phyloP scores from a whole-genome alignment of 1,284 basidiomycete genomes.

The Ganoderma sinense region DNA sequence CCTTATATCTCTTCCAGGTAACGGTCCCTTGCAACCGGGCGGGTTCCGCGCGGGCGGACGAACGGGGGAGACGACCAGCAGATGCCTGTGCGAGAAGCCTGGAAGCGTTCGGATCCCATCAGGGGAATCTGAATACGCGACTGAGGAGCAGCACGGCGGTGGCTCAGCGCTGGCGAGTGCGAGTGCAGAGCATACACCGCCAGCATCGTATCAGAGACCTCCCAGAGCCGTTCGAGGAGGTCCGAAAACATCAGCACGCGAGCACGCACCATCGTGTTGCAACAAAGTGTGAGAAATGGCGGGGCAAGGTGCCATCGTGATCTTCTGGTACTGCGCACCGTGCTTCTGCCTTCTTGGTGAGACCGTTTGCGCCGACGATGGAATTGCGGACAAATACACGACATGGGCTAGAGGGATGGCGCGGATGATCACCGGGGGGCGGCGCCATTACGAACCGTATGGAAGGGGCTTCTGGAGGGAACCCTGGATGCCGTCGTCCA shows the following conservation, averaged over 20 bases:
- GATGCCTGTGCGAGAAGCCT: not conserved
- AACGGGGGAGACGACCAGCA: not conserved
- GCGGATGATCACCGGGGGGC: not conserved
- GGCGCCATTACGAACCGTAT: not conserved
- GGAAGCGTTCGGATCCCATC: not conserved
- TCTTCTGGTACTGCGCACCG: not conserved
- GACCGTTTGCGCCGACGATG: not conserved
- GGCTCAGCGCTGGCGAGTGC: not conserved
- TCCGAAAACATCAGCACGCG: slow-evolving; percentile 7
- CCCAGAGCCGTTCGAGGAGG: not conserved
- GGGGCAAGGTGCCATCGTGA: slow-evolving; percentile 7
- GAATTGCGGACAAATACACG: not conserved
- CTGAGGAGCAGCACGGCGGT: not conserved
- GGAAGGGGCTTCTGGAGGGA: not conserved
- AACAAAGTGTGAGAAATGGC: slow-evolving; percentile 5
- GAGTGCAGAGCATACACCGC: not conserved
- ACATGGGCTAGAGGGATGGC: not conserved
- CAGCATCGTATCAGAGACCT: not conserved
- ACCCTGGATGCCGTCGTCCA: not conserved
- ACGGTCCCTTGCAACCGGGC: not conserved
- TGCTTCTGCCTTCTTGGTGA: not conserved
- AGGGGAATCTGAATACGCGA: not conserved
- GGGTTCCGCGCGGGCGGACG: not conserved
- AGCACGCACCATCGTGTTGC: slow-evolving; percentile 11
- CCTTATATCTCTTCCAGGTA: not conserved